Conservation (phyloP, 768 basidiomycete genomes). For the Pleurotus eryngii region DNA sequence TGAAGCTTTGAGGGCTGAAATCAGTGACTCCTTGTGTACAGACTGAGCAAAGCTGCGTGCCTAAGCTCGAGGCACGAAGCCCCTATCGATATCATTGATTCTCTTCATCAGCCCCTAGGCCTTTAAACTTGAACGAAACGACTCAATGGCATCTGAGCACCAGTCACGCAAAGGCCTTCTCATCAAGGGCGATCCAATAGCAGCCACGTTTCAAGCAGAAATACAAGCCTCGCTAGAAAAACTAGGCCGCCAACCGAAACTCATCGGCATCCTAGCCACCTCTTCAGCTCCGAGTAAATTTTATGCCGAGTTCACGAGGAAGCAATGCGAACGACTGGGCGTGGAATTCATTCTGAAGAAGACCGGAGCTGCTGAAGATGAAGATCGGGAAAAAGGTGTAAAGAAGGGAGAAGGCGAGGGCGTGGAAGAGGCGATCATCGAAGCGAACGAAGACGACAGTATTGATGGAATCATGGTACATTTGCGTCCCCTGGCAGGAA, state of each 20-base stretch:
- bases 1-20: too few species aligned
- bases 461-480: conserved; percentile 95
- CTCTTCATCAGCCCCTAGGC: too few species aligned
- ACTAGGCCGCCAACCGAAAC: conserved; percentile 51
- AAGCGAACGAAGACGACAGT: conserved; percentile 83
- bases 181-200: conserved; percentile 76
- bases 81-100: too few species aligned
- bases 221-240: conserved; percentile 46
- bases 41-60: too few species aligned
- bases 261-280: conserved; percentile 91
- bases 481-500: conserved; percentile 6
- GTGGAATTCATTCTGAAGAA: conserved; percentile 80
- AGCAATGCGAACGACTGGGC: conserved; percentile 86
- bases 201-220: conserved; percentile 67
- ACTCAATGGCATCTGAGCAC: neutral
- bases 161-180: conserved; percentile 63
- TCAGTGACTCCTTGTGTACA: too few species aligned
- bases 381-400: conserved; percentile 30
- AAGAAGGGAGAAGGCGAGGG: conserved; percentile 75
- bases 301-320: conserved; percentile 89
- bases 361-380: conserved; percentile 52
- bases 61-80: too few species aligned
- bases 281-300: conserved; percentile 73
- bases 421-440: conserved; percentile 93
- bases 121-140: too few species aligned